Evolutionary conservation across 1,284 basidiomycete species (phyloP).

Genomic region (Malassezia globosa): DNA sequence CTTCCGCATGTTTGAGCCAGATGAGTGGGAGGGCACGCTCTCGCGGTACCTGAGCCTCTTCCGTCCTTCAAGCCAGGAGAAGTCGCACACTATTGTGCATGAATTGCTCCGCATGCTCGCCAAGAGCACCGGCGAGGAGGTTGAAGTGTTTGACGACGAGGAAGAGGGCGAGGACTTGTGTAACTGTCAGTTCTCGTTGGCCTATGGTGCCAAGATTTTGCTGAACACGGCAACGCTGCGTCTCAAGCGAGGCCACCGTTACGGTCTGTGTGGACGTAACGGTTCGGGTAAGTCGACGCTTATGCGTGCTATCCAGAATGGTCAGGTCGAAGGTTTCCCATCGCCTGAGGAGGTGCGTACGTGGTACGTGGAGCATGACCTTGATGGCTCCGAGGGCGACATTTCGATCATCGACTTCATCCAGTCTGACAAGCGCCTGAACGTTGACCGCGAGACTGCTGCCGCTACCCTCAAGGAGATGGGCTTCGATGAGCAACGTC

Average conservation of each 20-base stretch:
- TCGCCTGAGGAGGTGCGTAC: constrained; percentile 46
- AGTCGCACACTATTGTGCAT: constrained; percentile 29
- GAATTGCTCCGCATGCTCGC: constrained; percentile 37
- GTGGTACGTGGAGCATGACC: constrained; percentile 48
- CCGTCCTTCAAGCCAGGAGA: constrained; percentile 37
- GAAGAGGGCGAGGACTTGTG: constrained; percentile 47
- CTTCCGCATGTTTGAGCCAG: constrained; percentile 45
- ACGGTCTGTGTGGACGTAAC: constrained; percentile 47
- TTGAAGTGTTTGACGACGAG: constrained; percentile 47
- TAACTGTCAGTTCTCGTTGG: constrained; percentile 48
- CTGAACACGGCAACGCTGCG: constrained; percentile 47
- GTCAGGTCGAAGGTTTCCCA: constrained; percentile 48
- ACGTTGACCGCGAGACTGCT: constrained; percentile 35
- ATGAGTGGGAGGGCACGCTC: constrained; percentile 44
- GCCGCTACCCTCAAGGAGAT: constrained; percentile 39
- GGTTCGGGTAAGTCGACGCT: constrained; percentile 48
- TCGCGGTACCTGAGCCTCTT: constrained; percentile 42
- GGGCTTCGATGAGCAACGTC: constrained; percentile 45
- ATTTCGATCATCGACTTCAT: constrained; percentile 46
- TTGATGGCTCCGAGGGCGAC: constrained; percentile 46
- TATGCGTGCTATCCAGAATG: constrained; percentile 48
- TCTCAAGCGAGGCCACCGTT: constrained; percentile 47
- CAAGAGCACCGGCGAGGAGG: constrained; percentile 42
- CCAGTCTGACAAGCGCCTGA: constrained; percentile 40
- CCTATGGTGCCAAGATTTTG: constrained; percentile 48